A percentile compares a stretch with the other conserved stretches of the same genome.
These are phyloP conservation scores for Termitomyces sp. DNA, from an alignment of 768 basidiomycete genomes.

Conservation along the genomic window DNA sequence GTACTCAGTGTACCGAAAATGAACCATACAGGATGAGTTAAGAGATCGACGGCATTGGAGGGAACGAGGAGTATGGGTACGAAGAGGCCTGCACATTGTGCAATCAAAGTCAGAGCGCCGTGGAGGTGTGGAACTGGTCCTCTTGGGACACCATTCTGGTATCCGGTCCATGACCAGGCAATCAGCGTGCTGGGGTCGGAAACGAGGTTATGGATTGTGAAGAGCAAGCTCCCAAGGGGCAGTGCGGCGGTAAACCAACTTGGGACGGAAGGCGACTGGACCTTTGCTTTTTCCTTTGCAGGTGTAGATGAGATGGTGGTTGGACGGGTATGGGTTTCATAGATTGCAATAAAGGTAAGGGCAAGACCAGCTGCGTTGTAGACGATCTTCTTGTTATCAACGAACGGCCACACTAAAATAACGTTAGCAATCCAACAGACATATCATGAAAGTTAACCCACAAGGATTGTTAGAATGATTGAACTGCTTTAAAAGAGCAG, in stretches of 20 bases:
- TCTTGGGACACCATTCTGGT: slow-evolving; percentile 50
- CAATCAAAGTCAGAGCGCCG: slow-evolving; percentile 63
- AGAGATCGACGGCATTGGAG: slow-evolving; percentile 18
- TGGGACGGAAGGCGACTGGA: neutral
- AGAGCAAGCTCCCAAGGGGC: slow-evolving; percentile 66
- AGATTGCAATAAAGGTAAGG: slow-evolving; percentile 55
- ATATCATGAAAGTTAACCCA: slow-evolving; percentile 22
- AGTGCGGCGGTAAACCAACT: slow-evolving; percentile 35
- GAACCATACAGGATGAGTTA: slow-evolving; percentile 52
- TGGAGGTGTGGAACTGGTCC: slow-evolving; percentile 76
- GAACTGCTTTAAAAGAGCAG: slow-evolving; percentile 69
- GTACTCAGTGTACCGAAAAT: slow-evolving; percentile 48
- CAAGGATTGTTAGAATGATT: slow-evolving; percentile 83
- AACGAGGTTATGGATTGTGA: slow-evolving; percentile 68
- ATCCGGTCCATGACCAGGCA: slow-evolving; percentile 92
- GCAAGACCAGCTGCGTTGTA: slow-evolving; percentile 66
- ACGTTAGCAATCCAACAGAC: slow-evolving; percentile 1
- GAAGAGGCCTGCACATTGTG: slow-evolving; percentile 55
- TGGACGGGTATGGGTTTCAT: slow-evolving; percentile 50
- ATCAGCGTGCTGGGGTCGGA: slow-evolving; percentile 77
- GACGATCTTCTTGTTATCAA: slow-evolving; percentile 61
- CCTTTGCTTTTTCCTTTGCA: neutral
- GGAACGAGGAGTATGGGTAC: slow-evolving; percentile 27
- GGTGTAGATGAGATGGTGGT: slow-evolving; percentile 12
- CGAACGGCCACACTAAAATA: slow-evolving; percentile 71